phyloP scores from a whole-genome alignment of 768 basidiomycete species.

The Trametes cubensis region DNA sequence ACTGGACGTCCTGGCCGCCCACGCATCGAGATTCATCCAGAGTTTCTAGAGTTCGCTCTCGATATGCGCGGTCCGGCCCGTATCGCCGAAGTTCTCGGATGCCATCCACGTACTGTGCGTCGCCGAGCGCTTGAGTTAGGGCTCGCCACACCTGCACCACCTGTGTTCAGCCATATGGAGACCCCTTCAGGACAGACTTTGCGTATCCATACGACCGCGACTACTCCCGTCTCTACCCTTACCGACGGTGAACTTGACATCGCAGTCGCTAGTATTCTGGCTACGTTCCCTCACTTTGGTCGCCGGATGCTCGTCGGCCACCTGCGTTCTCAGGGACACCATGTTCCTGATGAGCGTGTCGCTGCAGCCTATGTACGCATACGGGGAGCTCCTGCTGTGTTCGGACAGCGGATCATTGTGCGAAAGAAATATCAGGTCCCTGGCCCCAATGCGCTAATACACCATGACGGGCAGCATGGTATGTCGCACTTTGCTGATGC shows the following conservation, averaged over 20 bases:
- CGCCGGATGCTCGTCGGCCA: constrained; percentile 25
- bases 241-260: constrained; percentile 18
- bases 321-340: constrained; percentile 18
- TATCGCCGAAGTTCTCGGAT: constrained; percentile 6
- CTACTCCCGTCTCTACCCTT: constrained; percentile 6
- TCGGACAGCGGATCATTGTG: constrained; percentile 24
- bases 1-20: constrained; percentile 32
- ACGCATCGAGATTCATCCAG: constrained; percentile 32
- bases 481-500: constrained; percentile 24
- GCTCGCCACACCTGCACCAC: constrained; percentile 22
- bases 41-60: constrained; percentile 29
- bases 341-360: constrained; percentile 23
- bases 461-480: constrained; percentile 45
- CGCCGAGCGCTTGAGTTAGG: constrained; percentile 26
- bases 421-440: constrained; percentile 37
- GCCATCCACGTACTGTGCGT: constrained; percentile 23
- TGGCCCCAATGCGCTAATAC: constrained; percentile 41
- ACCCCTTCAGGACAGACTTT: neutral
- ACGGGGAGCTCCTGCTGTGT: constrained; percentile 21
- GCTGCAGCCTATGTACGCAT: constrained; percentile 23
- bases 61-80: constrained; percentile 28
- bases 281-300: constrained; percentile 27
- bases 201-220: neutral
- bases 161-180: constrained; percentile 10
- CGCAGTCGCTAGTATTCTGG: constrained; percentile 15